Conservation (phyloP, 805 yeast genomes). For the Yamadazyma nakazawae region DNA sequence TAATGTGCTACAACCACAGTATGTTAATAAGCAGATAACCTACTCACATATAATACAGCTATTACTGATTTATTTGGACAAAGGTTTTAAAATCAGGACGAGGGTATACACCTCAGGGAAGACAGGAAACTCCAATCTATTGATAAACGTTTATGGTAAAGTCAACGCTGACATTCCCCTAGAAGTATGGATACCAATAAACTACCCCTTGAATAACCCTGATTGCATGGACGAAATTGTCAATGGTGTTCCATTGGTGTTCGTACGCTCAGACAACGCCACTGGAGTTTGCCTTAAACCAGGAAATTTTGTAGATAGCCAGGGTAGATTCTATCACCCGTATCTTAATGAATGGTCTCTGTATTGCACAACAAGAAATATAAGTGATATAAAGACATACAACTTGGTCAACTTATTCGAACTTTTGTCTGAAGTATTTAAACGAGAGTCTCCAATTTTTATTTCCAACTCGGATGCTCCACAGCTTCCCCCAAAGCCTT, state of each 20-base stretch:
- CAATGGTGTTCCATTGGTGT: conserved; percentile 58
- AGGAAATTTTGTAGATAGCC: conserved; percentile 64
- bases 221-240: conserved; percentile 12
- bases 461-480: conserved; percentile 1
- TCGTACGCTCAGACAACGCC: conserved; percentile 51
- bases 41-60: conserved; percentile 62
- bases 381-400: conserved; percentile 13
- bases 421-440: conserved; percentile 32
- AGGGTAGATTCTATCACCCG: conserved; percentile 72
- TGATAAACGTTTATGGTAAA: conserved; percentile 64
- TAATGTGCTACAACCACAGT: conserved; percentile 48
- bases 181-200: conserved; percentile 72
- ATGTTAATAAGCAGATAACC: conserved; percentile 51
- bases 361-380: conserved; percentile 11
- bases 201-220: conserved; percentile 50
- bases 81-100: conserved; percentile 64
- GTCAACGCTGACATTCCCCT: conserved; percentile 47
- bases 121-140: conserved; percentile 56
- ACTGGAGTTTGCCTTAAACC: conserved; percentile 46
- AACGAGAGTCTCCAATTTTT: conserved; percentile 10
- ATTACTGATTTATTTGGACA: conserved; percentile 44
- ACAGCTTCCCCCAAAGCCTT: conserved; percentile 5
- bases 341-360: conserved; percentile 56
- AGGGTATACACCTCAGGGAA: conserved; percentile 47
- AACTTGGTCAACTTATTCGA: conserved; percentile 31